These are phyloP conservation scores for Periconia sp. DNA, from an alignment of 2,329 filamentous ascomycete species.

Conservation along the genomic window DNA sequence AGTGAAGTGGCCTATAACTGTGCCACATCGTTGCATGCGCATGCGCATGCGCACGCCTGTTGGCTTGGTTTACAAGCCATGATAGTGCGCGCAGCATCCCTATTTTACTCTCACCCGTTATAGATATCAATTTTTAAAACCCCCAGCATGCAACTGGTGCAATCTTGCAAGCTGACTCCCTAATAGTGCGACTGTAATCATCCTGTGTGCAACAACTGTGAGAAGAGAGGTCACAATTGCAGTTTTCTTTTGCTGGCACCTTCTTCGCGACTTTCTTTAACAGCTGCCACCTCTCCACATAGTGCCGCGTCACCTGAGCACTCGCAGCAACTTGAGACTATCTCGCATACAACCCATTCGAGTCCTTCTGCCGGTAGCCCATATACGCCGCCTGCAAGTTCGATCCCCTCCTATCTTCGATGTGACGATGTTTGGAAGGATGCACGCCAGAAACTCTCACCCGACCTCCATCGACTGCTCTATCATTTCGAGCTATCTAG, in stretches of 20 bases:
- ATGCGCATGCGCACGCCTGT: no score
- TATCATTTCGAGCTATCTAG: slow-evolving; percentile 40
- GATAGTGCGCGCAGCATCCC: no score
- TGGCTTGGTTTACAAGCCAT: no score
- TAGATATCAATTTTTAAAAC: no score
- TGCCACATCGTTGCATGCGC: no score
- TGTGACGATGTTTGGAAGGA: slow-evolving; percentile 33
- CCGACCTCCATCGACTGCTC: slow-evolving; percentile 27
- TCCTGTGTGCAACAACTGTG: slow-evolving; percentile 36
- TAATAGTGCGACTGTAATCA: slow-evolving; percentile 36
- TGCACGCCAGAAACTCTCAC: slow-evolving; percentile 24
- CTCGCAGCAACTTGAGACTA: neutral
- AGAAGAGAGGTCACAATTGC: slow-evolving; percentile 33
- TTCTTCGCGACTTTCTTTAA: slow-evolving; percentile 29
- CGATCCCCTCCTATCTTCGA: slow-evolving; percentile 23
- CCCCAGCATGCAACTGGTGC: neutral
- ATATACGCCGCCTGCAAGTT: slow-evolving; percentile 2
- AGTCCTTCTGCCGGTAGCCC: slow-evolving; percentile 2
- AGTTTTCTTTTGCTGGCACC: slow-evolving; percentile 37
- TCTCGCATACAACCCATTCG: neutral
- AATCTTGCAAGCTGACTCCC: slow-evolving; percentile 13
- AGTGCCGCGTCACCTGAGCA: neutral
- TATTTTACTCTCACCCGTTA: no score
- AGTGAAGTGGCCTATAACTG: no score
- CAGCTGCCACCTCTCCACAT: slow-evolving; percentile 4